Evolutionary conservation across 345 rosid species (phyloP).

Genomic region (Leavenworthia alabamica): DNA sequence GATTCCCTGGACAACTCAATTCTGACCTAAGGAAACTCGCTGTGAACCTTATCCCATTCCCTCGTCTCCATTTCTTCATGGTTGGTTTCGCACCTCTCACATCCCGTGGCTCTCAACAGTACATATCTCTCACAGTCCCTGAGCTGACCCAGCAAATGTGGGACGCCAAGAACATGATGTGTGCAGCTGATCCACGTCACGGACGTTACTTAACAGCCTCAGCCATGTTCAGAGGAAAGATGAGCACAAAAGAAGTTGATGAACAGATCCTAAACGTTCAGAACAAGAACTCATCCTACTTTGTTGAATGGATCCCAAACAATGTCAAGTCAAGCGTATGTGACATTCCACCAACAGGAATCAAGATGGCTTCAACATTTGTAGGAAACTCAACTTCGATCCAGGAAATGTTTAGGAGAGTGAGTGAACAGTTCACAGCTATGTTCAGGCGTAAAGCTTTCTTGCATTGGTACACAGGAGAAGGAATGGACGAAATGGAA

Average conservation of each 20-base stretch:
- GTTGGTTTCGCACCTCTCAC: conserved; percentile 83
- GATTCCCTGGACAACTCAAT: conserved; percentile 98
- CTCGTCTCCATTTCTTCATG: conserved; percentile 98
- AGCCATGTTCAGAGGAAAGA: conserved; percentile 94
- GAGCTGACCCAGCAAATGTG: conserved; percentile 64
- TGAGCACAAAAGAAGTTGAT: conserved; percentile 98
- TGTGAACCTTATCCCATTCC: conserved; percentile 91
- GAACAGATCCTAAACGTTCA: conserved; percentile 93
- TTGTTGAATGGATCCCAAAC: conserved; percentile 92
- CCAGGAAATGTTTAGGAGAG: conserved; percentile 98
- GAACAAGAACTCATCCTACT: conserved; percentile 95
- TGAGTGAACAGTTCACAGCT: conserved; percentile 96
- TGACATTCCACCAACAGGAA: conserved; percentile 43
- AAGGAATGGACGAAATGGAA: conserved; percentile 99
- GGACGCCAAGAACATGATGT: conserved; percentile 99
- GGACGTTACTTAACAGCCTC: conserved; percentile 97
- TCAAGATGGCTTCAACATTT: conserved; percentile 42
- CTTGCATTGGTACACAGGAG: conserved; percentile 96
- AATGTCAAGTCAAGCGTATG: conserved; percentile 48
- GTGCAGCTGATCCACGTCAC: conserved; percentile 96
- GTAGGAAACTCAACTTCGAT: conserved; percentile 83
- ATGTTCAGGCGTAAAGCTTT: conserved; percentile 97
- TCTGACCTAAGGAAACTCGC: conserved; percentile 92
- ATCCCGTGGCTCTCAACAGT: conserved; percentile 59
- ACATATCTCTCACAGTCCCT: conserved; percentile 55